phyloP scores from a whole-genome alignment of 1,139 yeast genomes.

The Meyerozyma sp. region DNA sequence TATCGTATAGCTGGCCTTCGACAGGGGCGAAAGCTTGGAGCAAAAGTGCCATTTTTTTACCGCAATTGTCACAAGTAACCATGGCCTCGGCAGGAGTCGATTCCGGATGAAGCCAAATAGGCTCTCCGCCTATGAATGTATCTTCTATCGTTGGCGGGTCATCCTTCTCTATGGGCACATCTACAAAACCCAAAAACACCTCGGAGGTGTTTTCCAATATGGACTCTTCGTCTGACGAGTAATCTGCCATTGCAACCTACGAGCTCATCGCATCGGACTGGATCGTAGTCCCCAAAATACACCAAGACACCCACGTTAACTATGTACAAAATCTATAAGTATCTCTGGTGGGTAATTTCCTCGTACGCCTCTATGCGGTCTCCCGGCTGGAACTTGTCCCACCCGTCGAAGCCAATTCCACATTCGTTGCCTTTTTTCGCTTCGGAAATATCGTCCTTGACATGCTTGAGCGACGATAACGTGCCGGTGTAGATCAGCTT shows the following conservation, averaged over 20 bases:
- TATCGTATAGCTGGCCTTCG: slow-evolving; percentile 66
- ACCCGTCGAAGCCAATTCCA: slow-evolving; percentile 71
- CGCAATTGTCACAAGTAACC: slow-evolving; percentile 62
- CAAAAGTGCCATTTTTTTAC: slow-evolving; percentile 55
- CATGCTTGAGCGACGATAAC: slow-evolving; percentile 71
- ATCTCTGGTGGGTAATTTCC: slow-evolving; percentile 62
- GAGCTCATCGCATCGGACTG: slow-evolving; percentile 7
- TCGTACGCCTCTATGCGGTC: slow-evolving; percentile 75
- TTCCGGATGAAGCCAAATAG: slow-evolving; percentile 49
- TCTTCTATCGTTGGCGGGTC: slow-evolving; percentile 61
- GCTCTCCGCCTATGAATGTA: slow-evolving; percentile 76
- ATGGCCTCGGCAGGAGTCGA: slow-evolving; percentile 51
- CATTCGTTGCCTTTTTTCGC: slow-evolving; percentile 87
- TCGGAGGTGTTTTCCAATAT: slow-evolving; percentile 19
- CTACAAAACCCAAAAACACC: slow-evolving; percentile 62
- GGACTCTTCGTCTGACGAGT: slow-evolving; percentile 38
- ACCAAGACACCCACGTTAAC: slow-evolving; percentile 1
- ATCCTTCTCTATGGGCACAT: slow-evolving; percentile 34
- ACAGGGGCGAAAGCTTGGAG: slow-evolving; percentile 79
- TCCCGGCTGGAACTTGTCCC: slow-evolving; percentile 70
- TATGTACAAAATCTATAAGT: slow-evolving; percentile 34
- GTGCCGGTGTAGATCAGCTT: slow-evolving; percentile 61
- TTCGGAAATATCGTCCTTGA: slow-evolving; percentile 73
- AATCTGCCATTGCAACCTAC: slow-evolving; percentile 17
- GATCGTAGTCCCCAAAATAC: not conserved